Evolutionary conservation across 2,329 filamentous ascomycete species (phyloP).

Genomic region (Ophiocordyceps camponoti-floridani): DNA sequence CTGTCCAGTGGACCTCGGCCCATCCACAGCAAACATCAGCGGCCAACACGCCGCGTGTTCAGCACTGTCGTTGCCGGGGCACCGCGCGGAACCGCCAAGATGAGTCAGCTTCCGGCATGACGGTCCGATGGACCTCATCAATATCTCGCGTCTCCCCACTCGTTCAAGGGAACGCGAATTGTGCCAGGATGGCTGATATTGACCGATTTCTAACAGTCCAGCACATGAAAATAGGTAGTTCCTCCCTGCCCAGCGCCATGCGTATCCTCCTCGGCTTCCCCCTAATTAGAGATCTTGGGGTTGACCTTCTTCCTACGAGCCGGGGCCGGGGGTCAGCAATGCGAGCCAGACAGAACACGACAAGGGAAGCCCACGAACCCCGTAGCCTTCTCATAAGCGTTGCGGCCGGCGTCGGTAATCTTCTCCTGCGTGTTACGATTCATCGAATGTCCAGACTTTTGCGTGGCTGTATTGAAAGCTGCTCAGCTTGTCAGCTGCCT

Average conservation of each 20-base stretch:
- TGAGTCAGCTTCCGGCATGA: not conserved
- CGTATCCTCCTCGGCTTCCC: not conserved
- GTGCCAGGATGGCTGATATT: not conserved
- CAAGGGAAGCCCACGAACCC: slow-evolving; percentile 9
- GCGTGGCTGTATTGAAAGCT: slow-evolving; percentile 13
- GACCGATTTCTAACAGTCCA: not conserved
- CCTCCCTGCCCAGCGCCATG: not conserved
- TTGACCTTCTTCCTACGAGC: slow-evolving; percentile 9
- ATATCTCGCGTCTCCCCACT: no score
- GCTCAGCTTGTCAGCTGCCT: not conserved
- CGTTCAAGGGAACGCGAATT: not conserved
- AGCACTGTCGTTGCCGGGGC: not conserved
- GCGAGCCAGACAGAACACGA: not conserved
- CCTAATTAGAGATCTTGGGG: slow-evolving; percentile 18
- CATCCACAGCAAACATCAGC: not conserved
- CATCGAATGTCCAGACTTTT: slow-evolving; percentile 18
- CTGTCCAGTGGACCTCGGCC: not conserved
- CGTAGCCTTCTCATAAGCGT: slow-evolving; percentile 16
- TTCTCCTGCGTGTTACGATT: slow-evolving; percentile 17
- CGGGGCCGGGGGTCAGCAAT: not conserved
- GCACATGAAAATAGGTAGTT: not conserved
- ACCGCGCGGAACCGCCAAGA: not conserved
- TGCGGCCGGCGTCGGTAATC: slow-evolving; percentile 18
- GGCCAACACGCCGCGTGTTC: not conserved
- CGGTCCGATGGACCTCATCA: not conserved